A percentile compares a stretch with the other conserved stretches of the same genome.
Conservation (phyloP, 1,139 yeast genomes). For the Candida sp. region DNA sequence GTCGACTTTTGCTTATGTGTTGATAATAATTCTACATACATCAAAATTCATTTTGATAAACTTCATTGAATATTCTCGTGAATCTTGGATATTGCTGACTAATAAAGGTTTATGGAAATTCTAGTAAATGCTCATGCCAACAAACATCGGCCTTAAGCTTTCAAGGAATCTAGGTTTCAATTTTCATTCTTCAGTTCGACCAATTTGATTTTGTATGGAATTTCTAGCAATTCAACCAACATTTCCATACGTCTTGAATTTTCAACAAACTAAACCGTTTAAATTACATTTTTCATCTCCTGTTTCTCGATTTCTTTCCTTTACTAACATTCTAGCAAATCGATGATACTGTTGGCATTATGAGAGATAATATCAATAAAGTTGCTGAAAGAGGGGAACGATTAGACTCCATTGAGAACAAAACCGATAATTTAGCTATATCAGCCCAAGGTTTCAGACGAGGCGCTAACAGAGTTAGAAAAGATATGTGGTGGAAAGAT, state of each 20-base stretch:
- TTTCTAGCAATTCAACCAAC: too few relatives aligned
- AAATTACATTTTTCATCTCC: not conserved
- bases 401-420: constrained; percentile 87
- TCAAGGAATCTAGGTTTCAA: too few relatives aligned
- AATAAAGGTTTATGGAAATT: too few relatives aligned
- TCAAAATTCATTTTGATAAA: too few relatives aligned
- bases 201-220: too few relatives aligned
- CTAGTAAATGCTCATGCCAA: too few relatives aligned
- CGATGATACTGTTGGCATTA: constrained; percentile 95
- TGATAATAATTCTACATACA: too few relatives aligned
- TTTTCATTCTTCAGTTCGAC: too few relatives aligned
- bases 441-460: constrained; percentile 96
- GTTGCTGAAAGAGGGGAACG: constrained; percentile 96
- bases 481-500: constrained; percentile 99
- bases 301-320: not conserved
- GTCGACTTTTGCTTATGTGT: too few relatives aligned
- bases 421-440: constrained; percentile 90
- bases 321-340: constrained; percentile 56
- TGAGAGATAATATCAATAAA: constrained; percentile 96
- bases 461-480: constrained; percentile 97
- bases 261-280: not conserved
- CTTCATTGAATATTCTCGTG: too few relatives aligned
- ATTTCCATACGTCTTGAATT: not conserved
- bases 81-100: too few relatives aligned
- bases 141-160: too few relatives aligned